Percentiles rank a stretch among this genome's conserved stretches.
Evolutionary conservation across 306 rosid genomes (phyloP).

Genomic region (Rosa persica): DNA sequence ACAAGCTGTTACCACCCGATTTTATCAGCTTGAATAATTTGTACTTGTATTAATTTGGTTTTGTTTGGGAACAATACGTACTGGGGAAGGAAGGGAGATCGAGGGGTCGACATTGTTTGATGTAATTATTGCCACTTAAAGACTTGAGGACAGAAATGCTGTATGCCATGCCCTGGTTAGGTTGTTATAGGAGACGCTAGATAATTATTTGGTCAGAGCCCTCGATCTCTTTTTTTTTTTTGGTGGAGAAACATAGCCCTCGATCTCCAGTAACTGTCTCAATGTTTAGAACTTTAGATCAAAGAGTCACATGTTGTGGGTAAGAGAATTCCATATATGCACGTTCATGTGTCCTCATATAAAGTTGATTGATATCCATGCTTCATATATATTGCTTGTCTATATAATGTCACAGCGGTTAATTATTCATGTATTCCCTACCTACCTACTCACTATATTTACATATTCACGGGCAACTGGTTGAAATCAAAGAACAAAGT

Average conservation of each 20-base stretch:
- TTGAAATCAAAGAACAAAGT: background rate
- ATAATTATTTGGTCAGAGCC: background rate
- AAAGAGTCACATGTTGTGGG: constrained; percentile 41
- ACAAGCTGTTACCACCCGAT: background rate
- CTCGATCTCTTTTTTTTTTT: background rate
- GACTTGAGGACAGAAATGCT: background rate
- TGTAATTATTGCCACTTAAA: background rate
- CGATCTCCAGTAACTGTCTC: background rate
- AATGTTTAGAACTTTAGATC: background rate
- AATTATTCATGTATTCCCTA: background rate
- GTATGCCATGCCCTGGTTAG: background rate
- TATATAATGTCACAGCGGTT: background rate
- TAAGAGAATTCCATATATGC: constrained; percentile 29
- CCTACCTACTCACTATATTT: background rate
- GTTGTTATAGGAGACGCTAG: background rate
- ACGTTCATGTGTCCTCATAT: constrained; percentile 42
- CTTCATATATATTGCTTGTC: constrained; percentile 26
- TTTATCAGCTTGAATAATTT: background rate
- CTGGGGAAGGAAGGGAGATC: background rate
- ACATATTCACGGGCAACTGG: background rate
- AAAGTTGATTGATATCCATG: constrained; percentile 43
- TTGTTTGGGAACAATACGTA: background rate
- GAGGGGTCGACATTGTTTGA: background rate
- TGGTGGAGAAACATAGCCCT: background rate
- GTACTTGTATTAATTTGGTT: background rate